A percentile compares a stretch with the other conserved stretches of the same genome.
Evolutionary conservation across 768 basidiomycete species (phyloP).

Genomic region (Cystofilobasidium bisporidii): DNA sequence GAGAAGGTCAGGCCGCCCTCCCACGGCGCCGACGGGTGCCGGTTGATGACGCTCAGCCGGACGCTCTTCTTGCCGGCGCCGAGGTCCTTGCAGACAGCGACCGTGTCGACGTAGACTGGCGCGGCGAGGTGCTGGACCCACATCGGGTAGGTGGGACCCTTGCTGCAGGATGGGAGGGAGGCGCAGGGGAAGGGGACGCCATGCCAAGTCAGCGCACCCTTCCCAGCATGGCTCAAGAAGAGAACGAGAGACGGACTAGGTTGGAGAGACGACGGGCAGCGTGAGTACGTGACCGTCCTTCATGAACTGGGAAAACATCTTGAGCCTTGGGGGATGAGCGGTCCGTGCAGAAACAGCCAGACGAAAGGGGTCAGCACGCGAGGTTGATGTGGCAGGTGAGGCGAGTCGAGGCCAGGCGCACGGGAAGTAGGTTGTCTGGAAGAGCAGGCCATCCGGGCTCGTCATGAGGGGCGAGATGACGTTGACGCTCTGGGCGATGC

Average conservation of each 20-base stretch:
- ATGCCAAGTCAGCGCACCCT: not conserved
- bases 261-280: slow-evolving; percentile 37
- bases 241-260: not conserved
- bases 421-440: slow-evolving; percentile 46
- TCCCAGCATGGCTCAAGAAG: not conserved
- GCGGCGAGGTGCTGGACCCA: slow-evolving; percentile 47
- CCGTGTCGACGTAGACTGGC: slow-evolving; percentile 46
- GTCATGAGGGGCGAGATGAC: slow-evolving; percentile 44
- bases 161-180: slow-evolving; percentile 29
- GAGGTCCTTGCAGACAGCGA: slow-evolving; percentile 43
- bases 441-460: slow-evolving; percentile 44
- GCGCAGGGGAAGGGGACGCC: not conserved
- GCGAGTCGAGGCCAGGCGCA: slow-evolving; percentile 18
- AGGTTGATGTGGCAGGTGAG: slow-evolving; percentile 14
- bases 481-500: slow-evolving; percentile 51
- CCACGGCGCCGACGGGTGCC: slow-evolving; percentile 44
- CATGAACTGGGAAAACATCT: slow-evolving; percentile 53
- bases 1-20: slow-evolving; percentile 31
- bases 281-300: slow-evolving; percentile 41
- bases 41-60: slow-evolving; percentile 51
- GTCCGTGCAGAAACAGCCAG: not conserved
- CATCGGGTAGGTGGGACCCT: slow-evolving; percentile 47
- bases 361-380: slow-evolving; percentile 36
- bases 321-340: slow-evolving; percentile 37
- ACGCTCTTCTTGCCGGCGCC: slow-evolving; percentile 39